Conservation (phyloP, 257 asterid species). For the Forsythia viridissima region DNA sequence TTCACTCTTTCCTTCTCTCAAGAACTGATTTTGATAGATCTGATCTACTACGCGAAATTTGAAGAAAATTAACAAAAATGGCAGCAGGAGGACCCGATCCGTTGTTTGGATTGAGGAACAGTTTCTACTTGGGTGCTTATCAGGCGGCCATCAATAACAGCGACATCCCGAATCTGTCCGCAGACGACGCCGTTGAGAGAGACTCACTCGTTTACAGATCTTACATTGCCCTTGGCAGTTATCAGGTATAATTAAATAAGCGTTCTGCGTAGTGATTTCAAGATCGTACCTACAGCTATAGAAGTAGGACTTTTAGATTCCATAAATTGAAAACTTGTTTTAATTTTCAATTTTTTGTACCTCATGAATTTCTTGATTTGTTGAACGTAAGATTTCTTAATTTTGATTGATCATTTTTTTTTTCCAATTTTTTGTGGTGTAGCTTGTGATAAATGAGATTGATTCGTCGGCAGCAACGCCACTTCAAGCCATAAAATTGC, state of each 20-base stretch:
- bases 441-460: slow-evolving; percentile 93
- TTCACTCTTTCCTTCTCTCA: neutral
- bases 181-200: slow-evolving; percentile 78
- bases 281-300: slow-evolving; percentile 24
- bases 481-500: slow-evolving; percentile 94
- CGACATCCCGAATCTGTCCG: slow-evolving; percentile 79
- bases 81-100: slow-evolving; percentile 82
- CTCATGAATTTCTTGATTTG: neutral
- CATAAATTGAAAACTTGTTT: slow-evolving; percentile 10
- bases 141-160: slow-evolving; percentile 98
- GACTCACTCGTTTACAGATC: slow-evolving; percentile 84
- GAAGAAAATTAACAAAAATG: slow-evolving; percentile 21
- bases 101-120: slow-evolving; percentile 82
- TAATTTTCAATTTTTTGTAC: slow-evolving; percentile 1
- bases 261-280: neutral
- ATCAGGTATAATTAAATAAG: slow-evolving; percentile 51
- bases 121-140: slow-evolving; percentile 85
- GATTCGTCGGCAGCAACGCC: slow-evolving; percentile 93
- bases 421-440: slow-evolving; percentile 1
- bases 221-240: slow-evolving; percentile 85
- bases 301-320: neutral
- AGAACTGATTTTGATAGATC: slow-evolving; percentile 26
- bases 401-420: slow-evolving; percentile 2
- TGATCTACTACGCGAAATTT: slow-evolving; percentile 21
- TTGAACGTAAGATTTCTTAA: neutral